Evolutionary conservation across 1,284 basidiomycete genomes (phyloP).

Genomic region (Caloboletus firmus): DNA sequence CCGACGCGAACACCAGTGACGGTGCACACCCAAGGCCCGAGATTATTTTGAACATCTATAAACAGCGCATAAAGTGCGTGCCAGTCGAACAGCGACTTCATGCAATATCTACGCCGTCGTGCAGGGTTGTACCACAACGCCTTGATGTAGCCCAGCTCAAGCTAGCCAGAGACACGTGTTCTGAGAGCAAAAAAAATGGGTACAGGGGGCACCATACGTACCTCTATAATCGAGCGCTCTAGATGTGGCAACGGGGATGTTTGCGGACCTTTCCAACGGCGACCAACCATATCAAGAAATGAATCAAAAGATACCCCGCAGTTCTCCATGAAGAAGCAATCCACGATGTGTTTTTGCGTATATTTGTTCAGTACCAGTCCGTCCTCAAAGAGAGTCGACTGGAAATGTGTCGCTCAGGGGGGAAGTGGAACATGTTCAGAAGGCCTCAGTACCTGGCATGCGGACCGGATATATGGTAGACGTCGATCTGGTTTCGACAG

Average conservation of each 20-base stretch:
- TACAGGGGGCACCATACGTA: constrained; percentile 26
- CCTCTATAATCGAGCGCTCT: constrained; percentile 58
- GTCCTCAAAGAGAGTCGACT: constrained; percentile 61
- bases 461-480: constrained; percentile 60
- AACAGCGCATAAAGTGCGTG: constrained; percentile 55
- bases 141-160: constrained; percentile 56
- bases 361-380: constrained; percentile 56
- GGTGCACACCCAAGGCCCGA: constrained; percentile 36
- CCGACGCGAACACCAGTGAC: not conserved
- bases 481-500: constrained; percentile 40
- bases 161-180: constrained; percentile 39
- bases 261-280: constrained; percentile 38
- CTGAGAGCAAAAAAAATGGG: constrained; percentile 1
- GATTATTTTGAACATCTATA: constrained; percentile 38
- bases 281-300: constrained; percentile 42
- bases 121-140: constrained; percentile 68
- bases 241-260: constrained; percentile 43
- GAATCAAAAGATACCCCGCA: constrained; percentile 52
- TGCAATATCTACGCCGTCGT: constrained; percentile 60
- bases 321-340: constrained; percentile 67
- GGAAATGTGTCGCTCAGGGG: constrained; percentile 8
- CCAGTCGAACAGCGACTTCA: constrained; percentile 64
- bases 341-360: constrained; percentile 54
- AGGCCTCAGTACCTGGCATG: constrained; percentile 47
- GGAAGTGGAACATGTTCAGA: not conserved